A percentile compares a stretch with the other conserved stretches of the same genome.
Conservation (phyloP, 192 early-diverging fungal species). For the Phlyctochytrium bullatum region DNA sequence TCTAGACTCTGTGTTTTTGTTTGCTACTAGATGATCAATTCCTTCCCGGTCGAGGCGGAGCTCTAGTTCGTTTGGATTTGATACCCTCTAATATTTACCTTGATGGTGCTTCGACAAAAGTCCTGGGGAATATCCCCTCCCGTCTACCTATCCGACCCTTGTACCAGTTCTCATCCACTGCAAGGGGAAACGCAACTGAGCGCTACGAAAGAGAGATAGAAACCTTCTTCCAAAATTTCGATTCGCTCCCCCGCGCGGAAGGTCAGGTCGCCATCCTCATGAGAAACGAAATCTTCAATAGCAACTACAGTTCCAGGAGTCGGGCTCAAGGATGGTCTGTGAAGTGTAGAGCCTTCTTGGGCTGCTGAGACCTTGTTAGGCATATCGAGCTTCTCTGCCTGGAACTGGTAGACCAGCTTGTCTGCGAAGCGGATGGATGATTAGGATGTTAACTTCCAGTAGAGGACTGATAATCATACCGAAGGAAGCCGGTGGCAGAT, state of each 20-base stretch:
- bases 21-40: background rate
- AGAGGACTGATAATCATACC: too few species aligned
- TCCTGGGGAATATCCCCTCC: constrained; percentile 3
- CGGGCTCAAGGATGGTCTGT: background rate
- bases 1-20: background rate
- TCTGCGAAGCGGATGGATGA: background rate
- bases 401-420: background rate
- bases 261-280: background rate
- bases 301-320: background rate
- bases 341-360: background rate
- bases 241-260: background rate
- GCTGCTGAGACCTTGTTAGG: constrained; percentile 3
- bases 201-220: background rate
- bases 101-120: constrained; percentile 3
- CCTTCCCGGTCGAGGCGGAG: too few species aligned
- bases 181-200: background rate
- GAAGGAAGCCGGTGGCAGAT: background rate
- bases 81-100: too few species aligned
- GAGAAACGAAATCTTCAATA: background rate
- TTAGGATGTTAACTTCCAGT: too few species aligned
- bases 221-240: constrained; percentile 1
- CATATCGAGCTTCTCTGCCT: background rate
- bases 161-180: constrained; percentile 8
- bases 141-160: background rate
- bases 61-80: too few species aligned